Evolutionary conservation across 2,329 filamentous ascomycete species (phyloP).

Genomic region (Diplodia corticola): DNA sequence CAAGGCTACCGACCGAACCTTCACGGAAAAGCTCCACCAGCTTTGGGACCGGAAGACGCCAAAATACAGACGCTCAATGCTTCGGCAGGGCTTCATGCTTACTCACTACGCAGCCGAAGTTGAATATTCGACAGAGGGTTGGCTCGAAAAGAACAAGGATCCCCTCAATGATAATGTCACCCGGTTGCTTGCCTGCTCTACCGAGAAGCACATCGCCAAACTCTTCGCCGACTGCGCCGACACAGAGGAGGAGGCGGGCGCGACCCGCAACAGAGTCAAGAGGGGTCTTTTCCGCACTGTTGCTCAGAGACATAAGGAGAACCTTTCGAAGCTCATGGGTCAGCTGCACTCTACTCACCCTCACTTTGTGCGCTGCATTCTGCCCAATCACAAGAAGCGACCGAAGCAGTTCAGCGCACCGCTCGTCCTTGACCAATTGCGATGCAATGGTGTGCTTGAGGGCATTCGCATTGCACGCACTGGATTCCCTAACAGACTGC

Average conservation of each 20-base stretch:
- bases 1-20: slow-evolving; percentile 94
- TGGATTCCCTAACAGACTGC: slow-evolving; percentile 89
- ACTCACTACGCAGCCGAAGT: slow-evolving; percentile 98
- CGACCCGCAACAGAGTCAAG: slow-evolving; percentile 79
- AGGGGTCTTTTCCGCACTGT: slow-evolving; percentile 96
- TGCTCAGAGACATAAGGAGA: slow-evolving; percentile 95
- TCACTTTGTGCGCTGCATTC: slow-evolving; percentile 95
- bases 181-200: slow-evolving; percentile 77
- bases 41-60: slow-evolving; percentile 94
- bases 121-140: slow-evolving; percentile 91
- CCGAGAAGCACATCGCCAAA: slow-evolving; percentile 76
- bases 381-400: slow-evolving; percentile 96
- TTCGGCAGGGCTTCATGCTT: slow-evolving; percentile 89
- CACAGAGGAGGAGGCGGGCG: slow-evolving; percentile 69
- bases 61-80: slow-evolving; percentile 86
- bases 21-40: slow-evolving; percentile 95
- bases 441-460: slow-evolving; percentile 98
- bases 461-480: slow-evolving; percentile 96
- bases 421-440: slow-evolving; percentile 94
- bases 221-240: slow-evolving; percentile 90
- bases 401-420: slow-evolving; percentile 90
- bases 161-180: slow-evolving; percentile 97
- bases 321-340: slow-evolving; percentile 92
- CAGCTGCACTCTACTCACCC: slow-evolving; percentile 95
- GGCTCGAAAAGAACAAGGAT: slow-evolving; percentile 99